Percentiles rank a stretch among this genome's conserved stretches.
Evolutionary conservation across 2,329 filamentous ascomycete genomes (phyloP).

Genomic region (Graphilbum sp.): DNA sequence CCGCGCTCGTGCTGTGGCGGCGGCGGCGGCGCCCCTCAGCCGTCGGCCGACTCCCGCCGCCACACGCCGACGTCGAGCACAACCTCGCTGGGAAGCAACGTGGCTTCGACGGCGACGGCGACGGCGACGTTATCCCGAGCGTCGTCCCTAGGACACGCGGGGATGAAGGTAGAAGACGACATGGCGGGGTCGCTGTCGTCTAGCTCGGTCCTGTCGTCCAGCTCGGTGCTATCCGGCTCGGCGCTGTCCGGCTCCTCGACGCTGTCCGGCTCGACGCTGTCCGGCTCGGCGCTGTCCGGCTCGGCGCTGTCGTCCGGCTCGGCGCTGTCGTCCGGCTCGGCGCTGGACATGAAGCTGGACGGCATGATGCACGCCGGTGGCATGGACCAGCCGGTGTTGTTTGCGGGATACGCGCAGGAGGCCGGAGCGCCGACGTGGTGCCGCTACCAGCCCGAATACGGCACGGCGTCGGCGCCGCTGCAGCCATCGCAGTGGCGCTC

Average conservation of each 20-base stretch:
- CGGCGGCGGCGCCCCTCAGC: neutral
- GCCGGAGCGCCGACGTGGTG: constrained; percentile 6
- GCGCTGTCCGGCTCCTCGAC: no score
- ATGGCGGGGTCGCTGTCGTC: neutral
- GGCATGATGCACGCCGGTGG: no score
- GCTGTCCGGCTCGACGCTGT: no score
- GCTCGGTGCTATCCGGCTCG: no score
- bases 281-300: no score
- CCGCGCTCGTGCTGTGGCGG: constrained; percentile 6
- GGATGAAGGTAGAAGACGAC: constrained; percentile 1
- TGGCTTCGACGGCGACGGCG: neutral
- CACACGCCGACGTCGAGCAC: constrained; percentile 9
- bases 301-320: no score
- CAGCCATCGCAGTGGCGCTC: constrained; percentile 10
- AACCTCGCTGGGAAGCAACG: constrained; percentile 6
- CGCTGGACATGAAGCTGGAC: no score
- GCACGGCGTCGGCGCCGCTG: constrained; percentile 9
- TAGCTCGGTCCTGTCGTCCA: no score
- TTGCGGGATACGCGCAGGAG: neutral
- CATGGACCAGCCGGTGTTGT: no score
- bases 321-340: no score
- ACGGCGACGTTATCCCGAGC: constrained; percentile 3
- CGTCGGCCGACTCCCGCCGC: constrained; percentile 1
- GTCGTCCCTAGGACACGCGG: constrained; percentile 3
- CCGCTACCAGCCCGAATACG: constrained; percentile 8